phyloP scores from a whole-genome alignment of 768 basidiomycete genomes.

The Mycena olivaceomarginata region DNA sequence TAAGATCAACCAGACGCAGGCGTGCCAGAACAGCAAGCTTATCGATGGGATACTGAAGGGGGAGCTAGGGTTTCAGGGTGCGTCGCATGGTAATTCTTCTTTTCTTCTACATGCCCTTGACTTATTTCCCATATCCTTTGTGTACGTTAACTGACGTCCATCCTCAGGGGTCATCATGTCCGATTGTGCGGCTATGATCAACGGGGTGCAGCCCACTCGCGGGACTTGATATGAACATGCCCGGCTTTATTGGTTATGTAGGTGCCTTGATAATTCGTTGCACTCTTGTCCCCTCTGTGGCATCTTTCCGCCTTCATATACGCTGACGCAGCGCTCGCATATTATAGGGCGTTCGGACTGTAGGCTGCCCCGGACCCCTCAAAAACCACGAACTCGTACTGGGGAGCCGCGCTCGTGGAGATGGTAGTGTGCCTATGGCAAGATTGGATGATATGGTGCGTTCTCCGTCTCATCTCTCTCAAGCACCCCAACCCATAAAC shows the following conservation, averaged over 20 bases:
- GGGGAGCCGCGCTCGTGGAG: no score
- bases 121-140: no score
- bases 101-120: constrained; percentile 34
- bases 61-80: constrained; percentile 68
- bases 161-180: constrained; percentile 45
- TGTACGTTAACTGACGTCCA: background rate
- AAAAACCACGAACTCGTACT: constrained; percentile 38
- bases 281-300: background rate
- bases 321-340: background rate
- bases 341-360: constrained; percentile 19
- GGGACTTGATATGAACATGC: constrained; percentile 43
- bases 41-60: constrained; percentile 67
- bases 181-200: constrained; percentile 69
- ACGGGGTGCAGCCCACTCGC: constrained; percentile 25
- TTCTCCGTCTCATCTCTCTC: background rate
- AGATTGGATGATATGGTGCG: constrained; percentile 72
- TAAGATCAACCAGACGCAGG: constrained; percentile 64
- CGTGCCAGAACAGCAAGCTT: constrained; percentile 65
- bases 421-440: constrained; percentile 66
- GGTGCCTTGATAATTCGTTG: background rate
- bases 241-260: constrained; percentile 59
- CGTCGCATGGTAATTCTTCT: constrained; percentile 22
- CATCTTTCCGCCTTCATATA: no score
- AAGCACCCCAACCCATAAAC: no score
- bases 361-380: constrained; percentile 36